A percentile compares a stretch with the other conserved stretches of the same genome.
phyloP scores from a whole-genome alignment of 169 alveolate genomes.

The Eimeria falciformis region DNA sequence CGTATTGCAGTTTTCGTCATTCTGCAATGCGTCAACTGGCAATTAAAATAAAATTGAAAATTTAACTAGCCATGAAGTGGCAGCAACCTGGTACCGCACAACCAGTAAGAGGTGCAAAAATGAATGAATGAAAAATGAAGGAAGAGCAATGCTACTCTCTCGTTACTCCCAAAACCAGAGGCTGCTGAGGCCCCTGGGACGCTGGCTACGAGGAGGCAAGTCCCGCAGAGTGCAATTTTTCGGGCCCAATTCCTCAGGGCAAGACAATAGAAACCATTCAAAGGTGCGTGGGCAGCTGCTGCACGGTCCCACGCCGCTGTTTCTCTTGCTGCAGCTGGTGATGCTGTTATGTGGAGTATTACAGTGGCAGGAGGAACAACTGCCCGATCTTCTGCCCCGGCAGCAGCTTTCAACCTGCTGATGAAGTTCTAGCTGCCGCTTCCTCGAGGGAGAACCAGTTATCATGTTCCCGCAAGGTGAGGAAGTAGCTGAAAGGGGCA shows the following conservation, averaged over 20 bases:
- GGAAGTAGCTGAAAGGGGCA: not conserved
- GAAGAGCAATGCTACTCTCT: not conserved
- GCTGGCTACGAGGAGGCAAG: not conserved
- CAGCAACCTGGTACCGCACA: no score
- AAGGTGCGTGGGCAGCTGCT: no score
- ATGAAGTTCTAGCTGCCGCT: not conserved
- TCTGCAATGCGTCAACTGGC: no score
- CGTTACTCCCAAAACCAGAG: not conserved
- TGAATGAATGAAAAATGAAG: not conserved
- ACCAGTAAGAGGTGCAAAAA: not conserved
- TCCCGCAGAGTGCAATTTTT: not conserved
- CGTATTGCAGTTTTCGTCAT: no score
- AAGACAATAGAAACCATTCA: not conserved
- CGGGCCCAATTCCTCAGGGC: not conserved
- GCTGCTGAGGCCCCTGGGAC: not conserved
- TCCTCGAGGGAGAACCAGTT: not conserved
- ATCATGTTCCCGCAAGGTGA: not conserved
- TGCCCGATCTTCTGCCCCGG: not conserved
- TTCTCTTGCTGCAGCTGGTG: not conserved
- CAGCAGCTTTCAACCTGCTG: not conserved
- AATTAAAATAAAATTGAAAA: no score
- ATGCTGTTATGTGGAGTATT: not conserved
- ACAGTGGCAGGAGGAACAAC: not conserved
- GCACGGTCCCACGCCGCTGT: not conserved
- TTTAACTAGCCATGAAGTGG: no score